Base-by-base conservation (phyloP, 176 grass and related monocot genomes). In the Raddia distichophylla region DNA sequence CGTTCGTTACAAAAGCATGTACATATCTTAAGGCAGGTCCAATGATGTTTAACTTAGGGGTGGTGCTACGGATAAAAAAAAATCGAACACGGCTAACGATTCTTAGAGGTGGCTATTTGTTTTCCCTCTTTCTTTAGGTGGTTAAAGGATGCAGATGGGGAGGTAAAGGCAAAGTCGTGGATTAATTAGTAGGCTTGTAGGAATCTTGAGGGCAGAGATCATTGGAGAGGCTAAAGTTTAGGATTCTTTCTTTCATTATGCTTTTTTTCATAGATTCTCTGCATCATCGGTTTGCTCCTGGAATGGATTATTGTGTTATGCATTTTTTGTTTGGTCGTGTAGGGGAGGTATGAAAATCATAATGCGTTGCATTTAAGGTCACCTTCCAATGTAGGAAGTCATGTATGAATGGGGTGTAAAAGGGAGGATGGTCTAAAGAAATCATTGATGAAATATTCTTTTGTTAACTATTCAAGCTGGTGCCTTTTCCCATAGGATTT, bases 11-110 rank as follows among this genome's bases (percentile, higher is more conserved):
- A 27, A 27, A 27, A 27, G 27, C 27, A 27, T 27, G 27, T 27
- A 27, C 27, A 1, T 27, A 27, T 27, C 27, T 27, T 27, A 27
- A 27, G 1, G 27, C 27, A 27, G 27, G 27, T 27, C 27, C 27
- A 27, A 27, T 27, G 27, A 27, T 27, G 27, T 27, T 27, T 27
- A 27, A 27, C 27, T 27, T 27, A 27, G 27, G 27, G 27, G 27
- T 27, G 1, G 27, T 27, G 27, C 27, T 27, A 27, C 27, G 27
- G 27, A 27, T 27, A 27, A 27, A 27, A 27, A 27, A 27, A 27
- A 27, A 27, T n/a, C n/a, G 27, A 27, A 27, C 88, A 90, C 86
- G 88, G 16, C 78, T 82, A 67, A 54, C 66, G 87, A 90, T 82
- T 90, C 83, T 82, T 86, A 16, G 56, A 37, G 65, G 67, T 86